Evolutionary conservation across 495 filamentous ascomycete species (phyloP), one percentile per base, ranked within the genome.

Genomic region (Penicillium turbatum): DNA sequence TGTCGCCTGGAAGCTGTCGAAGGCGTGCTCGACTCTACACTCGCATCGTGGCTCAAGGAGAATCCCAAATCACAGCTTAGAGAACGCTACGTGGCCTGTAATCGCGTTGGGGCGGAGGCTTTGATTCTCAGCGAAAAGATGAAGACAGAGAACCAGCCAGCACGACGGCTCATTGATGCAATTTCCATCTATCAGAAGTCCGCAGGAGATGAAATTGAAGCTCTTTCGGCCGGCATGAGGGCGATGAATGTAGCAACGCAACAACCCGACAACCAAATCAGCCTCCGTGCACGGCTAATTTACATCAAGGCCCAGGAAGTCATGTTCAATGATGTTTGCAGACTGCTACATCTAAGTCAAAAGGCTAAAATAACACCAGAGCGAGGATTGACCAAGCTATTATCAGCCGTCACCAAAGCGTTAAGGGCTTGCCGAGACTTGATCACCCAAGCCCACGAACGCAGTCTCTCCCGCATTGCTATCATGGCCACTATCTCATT

Each of bases 401-500:
- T n/a, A n/a, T n/a, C n/a, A n/a, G n/a, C n/a, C n/a, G n/a, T n/a
- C n/a, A n/a, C n/a, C 21, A 2, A 24, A 4, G 4, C 4, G 21
- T 15, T 55, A 4, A 26, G 38, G 21, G 46, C 43, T 27, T 56
- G 34, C 27, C 55, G 11, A 38, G 36, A 40, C 34, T 43, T 57
- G 48, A 57, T 57, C 27, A 38, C n/a, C 41, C 35, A 53, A 21
- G 55, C 55, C 0, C 8, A 53, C 19, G 48, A 48, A 34, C 5
- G 27, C 6, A 36, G 53, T 5, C 26, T 57, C 55, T 57, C 2
- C 37, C 48, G 48, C 9, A 57, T 57, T 34, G 43, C 38, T 29
- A 53, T 57, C 32, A 48, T 26, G 26, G 55, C 48, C 12, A 57
- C 42, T 15, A 17, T 57, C 49, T 27, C 35, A 35, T 57, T 57